phyloP scores from a whole-genome alignment of 768 basidiomycete species.

The Lactifluus pinguis region DNA sequence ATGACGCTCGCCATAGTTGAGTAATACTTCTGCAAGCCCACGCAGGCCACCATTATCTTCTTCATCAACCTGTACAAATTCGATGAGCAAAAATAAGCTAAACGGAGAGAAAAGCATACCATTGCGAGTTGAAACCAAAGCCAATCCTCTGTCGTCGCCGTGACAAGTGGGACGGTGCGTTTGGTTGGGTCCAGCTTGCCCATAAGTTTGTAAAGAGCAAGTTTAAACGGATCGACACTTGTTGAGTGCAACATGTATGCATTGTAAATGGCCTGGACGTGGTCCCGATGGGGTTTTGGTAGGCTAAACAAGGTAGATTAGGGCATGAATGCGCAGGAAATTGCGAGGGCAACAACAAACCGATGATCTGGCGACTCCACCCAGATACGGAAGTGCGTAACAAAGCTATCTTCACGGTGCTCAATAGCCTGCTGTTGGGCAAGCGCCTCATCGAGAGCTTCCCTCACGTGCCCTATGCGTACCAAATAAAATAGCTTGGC shows the following conservation, averaged over 20 bases:
- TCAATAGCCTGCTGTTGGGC: slow-evolving; percentile 63
- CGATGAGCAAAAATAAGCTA: not conserved
- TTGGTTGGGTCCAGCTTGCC: slow-evolving; percentile 81
- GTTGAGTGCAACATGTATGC: slow-evolving; percentile 85
- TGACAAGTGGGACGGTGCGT: slow-evolving; percentile 74
- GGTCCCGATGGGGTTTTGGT: slow-evolving; percentile 67
- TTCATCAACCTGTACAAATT: slow-evolving; percentile 53
- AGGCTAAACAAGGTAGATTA: slow-evolving; percentile 34
- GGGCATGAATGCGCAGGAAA: not conserved
- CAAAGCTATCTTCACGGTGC: slow-evolving; percentile 74
- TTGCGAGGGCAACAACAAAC: slow-evolving; percentile 31
- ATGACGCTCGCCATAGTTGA: slow-evolving; percentile 74
- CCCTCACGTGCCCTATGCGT: slow-evolving; percentile 71
- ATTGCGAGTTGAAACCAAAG: slow-evolving; percentile 94
- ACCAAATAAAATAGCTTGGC: slow-evolving; percentile 90
- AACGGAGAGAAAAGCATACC: slow-evolving; percentile 32
- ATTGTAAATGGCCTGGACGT: slow-evolving; percentile 72
- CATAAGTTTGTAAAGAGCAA: slow-evolving; percentile 92
- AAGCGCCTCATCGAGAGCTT: slow-evolving; percentile 71
- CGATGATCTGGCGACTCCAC: slow-evolving; percentile 70
- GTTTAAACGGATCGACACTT: slow-evolving; percentile 89
- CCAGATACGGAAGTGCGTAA: slow-evolving; percentile 77
- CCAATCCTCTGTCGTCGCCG: slow-evolving; percentile 94
- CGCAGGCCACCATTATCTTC: slow-evolving; percentile 72
- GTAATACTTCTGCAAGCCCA: slow-evolving; percentile 62